These are phyloP conservation scores for Citrus reticulata DNA, from an alignment of 345 rosid genomes.

Conservation along the genomic window DNA sequence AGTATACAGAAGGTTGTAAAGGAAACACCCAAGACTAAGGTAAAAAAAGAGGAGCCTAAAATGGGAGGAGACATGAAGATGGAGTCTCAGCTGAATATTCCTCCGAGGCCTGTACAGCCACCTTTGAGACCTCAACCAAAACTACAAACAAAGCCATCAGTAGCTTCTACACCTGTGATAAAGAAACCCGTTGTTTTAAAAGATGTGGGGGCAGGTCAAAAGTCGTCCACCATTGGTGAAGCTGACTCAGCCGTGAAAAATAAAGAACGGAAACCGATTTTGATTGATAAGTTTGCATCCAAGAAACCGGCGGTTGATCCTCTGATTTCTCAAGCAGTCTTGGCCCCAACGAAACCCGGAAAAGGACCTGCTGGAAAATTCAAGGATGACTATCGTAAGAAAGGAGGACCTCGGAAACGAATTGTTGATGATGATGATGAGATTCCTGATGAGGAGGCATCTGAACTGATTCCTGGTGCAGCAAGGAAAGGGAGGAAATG, in stretches of 20 bases:
- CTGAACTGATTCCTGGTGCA: slow-evolving; percentile 63
- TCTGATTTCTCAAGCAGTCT: slow-evolving; percentile 56
- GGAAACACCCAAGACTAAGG: slow-evolving; percentile 45
- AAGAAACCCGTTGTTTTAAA: slow-evolving; percentile 69
- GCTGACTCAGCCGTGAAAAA: slow-evolving; percentile 38
- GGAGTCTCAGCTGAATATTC: slow-evolving; percentile 34
- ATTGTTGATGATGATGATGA: slow-evolving; percentile 43
- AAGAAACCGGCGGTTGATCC: slow-evolving; percentile 77
- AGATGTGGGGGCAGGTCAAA: slow-evolving; percentile 73
- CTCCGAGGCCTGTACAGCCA: slow-evolving; percentile 46
- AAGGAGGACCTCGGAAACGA: slow-evolving; percentile 61
- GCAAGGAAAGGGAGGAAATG: slow-evolving; percentile 94
- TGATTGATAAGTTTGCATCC: slow-evolving; percentile 88
- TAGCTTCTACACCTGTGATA: slow-evolving; percentile 45
- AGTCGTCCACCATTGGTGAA: slow-evolving; percentile 32
- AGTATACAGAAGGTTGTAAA: slow-evolving; percentile 57
- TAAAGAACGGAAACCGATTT: slow-evolving; percentile 79
- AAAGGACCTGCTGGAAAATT: slow-evolving; percentile 75
- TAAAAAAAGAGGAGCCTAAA: slow-evolving; percentile 24
- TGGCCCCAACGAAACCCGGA: slow-evolving; percentile 72
- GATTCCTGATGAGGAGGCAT: slow-evolving; percentile 72
- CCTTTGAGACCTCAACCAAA: slow-evolving; percentile 66
- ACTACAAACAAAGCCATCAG: slow-evolving; percentile 71
- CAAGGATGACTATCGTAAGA: slow-evolving; percentile 66
- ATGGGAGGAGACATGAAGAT: slow-evolving; percentile 24